phyloP scores from a whole-genome alignment of 2,329 filamentous ascomycete species.

The Trichophyton equinum region DNA sequence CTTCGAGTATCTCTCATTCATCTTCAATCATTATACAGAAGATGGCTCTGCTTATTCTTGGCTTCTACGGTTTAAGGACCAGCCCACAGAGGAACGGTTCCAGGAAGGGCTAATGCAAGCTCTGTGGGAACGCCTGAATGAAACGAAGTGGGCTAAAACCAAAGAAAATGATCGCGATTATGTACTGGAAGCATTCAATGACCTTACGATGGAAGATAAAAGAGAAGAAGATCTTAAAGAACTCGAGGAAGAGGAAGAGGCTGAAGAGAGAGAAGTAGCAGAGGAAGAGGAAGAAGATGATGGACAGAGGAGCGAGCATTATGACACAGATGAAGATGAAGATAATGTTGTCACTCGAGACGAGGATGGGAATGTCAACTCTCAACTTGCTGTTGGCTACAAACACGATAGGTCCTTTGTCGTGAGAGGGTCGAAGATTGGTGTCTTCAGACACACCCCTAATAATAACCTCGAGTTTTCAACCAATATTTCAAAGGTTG shows the following conservation, averaged over 20 bases:
- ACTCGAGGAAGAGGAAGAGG: constrained; percentile 44
- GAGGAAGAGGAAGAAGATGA: constrained; percentile 53
- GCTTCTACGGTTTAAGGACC: constrained; percentile 83
- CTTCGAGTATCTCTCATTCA: constrained; percentile 97
- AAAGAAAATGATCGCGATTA: constrained; percentile 91
- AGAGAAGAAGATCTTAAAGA: constrained; percentile 45
- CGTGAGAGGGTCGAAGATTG: constrained; percentile 92
- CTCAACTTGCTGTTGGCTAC: constrained; percentile 87
- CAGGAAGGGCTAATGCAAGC: constrained; percentile 92
- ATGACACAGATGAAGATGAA: constrained; percentile 66
- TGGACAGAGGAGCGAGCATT: constrained; percentile 57
- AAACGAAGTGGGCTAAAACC: constrained; percentile 84
- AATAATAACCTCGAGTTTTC: constrained; percentile 92
- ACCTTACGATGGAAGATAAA: constrained; percentile 79
- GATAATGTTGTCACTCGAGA: constrained; percentile 58
- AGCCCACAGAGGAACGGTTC: constrained; percentile 67
- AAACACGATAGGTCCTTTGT: constrained; percentile 96
- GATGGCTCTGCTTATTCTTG: constrained; percentile 90
- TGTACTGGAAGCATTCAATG: constrained; percentile 87
- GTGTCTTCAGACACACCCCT: constrained; percentile 91
- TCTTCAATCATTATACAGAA: constrained; percentile 90
- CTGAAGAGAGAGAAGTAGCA: constrained; percentile 46
- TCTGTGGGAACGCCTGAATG: constrained; percentile 90
- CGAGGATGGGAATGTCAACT: constrained; percentile 75
- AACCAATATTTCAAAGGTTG: constrained; percentile 92